Evolutionary conservation across 257 asterid species (phyloP).

Genomic region (Solanum lignicaule): DNA sequence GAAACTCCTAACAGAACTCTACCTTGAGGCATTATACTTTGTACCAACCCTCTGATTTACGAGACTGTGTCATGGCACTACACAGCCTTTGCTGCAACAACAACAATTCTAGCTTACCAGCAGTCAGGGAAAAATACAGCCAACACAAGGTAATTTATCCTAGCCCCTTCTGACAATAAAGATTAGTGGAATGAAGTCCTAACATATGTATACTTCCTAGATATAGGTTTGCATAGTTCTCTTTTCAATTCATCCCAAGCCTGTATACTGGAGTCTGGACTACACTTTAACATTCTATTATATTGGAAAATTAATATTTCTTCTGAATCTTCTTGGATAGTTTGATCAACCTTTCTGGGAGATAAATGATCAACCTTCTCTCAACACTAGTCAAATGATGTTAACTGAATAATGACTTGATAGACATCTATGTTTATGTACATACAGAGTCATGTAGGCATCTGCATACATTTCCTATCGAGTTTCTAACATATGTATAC

Average conservation of each 20-base stretch:
- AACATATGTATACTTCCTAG: neutral
- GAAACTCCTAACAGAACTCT: conserved; percentile 28
- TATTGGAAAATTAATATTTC: neutral
- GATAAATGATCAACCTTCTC: neutral
- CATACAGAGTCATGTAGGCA: neutral
- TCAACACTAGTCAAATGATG: neutral
- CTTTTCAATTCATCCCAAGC: neutral
- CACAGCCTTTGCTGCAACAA: conserved; percentile 22
- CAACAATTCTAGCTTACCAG: conserved; percentile 54
- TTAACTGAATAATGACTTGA: neutral
- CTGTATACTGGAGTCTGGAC: neutral
- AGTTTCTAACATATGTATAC: neutral
- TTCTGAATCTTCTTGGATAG: neutral
- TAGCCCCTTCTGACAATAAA: neutral
- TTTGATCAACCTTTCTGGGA: neutral
- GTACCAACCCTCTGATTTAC: conserved; percentile 34
- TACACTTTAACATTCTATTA: neutral
- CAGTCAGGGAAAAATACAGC: conserved; percentile 83
- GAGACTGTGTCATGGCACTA: conserved; percentile 33
- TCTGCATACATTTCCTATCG: neutral
- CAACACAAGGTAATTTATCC: conserved; percentile 67
- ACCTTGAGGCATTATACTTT: conserved; percentile 35
- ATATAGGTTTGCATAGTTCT: neutral
- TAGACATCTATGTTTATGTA: neutral
- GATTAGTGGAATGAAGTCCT: too few species aligned